A percentile compares a stretch with the other conserved stretches of the same genome.
phyloP scores from a whole-genome alignment of 306 rosid species.

The Sicyos baderoa region DNA sequence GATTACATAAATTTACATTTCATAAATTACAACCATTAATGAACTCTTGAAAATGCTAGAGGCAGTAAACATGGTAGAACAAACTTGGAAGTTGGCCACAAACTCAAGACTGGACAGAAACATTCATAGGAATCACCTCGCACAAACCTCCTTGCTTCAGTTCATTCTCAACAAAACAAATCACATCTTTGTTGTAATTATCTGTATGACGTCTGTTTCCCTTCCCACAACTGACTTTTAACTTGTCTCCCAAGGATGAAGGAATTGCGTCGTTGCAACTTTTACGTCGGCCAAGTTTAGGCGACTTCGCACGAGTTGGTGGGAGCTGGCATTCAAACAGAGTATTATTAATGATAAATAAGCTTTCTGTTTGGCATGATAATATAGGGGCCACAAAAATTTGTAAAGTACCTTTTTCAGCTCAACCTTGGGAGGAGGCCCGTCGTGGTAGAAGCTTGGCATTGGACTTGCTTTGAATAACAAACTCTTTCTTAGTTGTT shows the following conservation, averaged over 20 bases:
- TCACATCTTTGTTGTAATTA: constrained; percentile 27
- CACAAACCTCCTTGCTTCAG: constrained; percentile 30
- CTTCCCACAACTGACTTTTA: constrained; percentile 31
- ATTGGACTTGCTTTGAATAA: constrained; percentile 86
- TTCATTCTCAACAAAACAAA: constrained; percentile 31
- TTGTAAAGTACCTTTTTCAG: constrained; percentile 62
- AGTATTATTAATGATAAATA: constrained; percentile 18
- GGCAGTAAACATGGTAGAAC: constrained; percentile 33
- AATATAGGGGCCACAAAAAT: constrained; percentile 4
- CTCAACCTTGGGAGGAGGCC: constrained; percentile 92
- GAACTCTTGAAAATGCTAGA: constrained; percentile 33
- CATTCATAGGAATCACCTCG: constrained; percentile 25
- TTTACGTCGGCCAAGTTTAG: constrained; percentile 88
- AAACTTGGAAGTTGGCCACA: constrained; percentile 35
- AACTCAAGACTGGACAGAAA: constrained; percentile 34
- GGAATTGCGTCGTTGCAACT: constrained; percentile 37
- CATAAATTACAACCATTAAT: constrained; percentile 44
- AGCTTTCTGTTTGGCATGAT: neutral
- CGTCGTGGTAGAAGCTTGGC: constrained; percentile 97
- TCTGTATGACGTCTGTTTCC: constrained; percentile 33
- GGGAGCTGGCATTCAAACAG: constrained; percentile 58
- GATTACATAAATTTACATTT: constrained; percentile 51
- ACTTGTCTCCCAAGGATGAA: constrained; percentile 32
- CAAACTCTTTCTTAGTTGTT: constrained; percentile 84
- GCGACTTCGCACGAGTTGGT: constrained; percentile 93